Evolutionary conservation across 2,329 filamentous ascomycete species (phyloP).

Genomic region (Ramularia endophylla): DNA sequence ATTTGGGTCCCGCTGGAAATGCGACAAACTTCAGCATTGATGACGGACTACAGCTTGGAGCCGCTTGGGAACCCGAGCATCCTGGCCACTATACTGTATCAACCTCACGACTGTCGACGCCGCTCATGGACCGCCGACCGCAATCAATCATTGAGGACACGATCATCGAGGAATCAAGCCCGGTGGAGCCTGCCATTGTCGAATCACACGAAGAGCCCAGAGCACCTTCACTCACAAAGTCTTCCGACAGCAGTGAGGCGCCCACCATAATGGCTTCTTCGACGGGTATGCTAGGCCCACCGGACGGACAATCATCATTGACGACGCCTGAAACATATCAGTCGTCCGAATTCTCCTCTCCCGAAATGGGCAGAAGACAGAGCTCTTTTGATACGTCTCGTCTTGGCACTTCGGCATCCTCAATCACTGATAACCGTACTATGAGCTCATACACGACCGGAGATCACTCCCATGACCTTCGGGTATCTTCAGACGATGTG

Average conservation of each 20-base stretch:
- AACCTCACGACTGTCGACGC: conserved; percentile 19
- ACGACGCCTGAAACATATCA: conserved; percentile 62
- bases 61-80: conserved; percentile 20
- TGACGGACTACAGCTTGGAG: background rate
- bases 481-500: conserved; percentile 67
- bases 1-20: background rate
- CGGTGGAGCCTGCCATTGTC: conserved; percentile 39
- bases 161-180: conserved; percentile 32
- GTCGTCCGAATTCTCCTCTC: conserved; percentile 56
- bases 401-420: conserved; percentile 70
- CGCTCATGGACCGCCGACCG: conserved; percentile 22
- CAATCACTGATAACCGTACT: conserved; percentile 61
- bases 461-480: conserved; percentile 65
- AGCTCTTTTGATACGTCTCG: conserved; percentile 64
- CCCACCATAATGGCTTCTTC: conserved; percentile 31
- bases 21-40: background rate
- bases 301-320: conserved; percentile 41
- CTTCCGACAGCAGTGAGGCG: conserved; percentile 44
- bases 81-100: conserved; percentile 4
- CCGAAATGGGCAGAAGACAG: conserved; percentile 55
- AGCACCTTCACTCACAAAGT: conserved; percentile 44
- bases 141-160: conserved; percentile 31
- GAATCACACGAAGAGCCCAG: conserved; percentile 44
- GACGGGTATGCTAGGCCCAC: conserved; percentile 32
- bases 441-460: conserved; percentile 67